phyloP scores from a whole-genome alignment of 108 stramenopile species.

The Epipyxis sp. region DNA sequence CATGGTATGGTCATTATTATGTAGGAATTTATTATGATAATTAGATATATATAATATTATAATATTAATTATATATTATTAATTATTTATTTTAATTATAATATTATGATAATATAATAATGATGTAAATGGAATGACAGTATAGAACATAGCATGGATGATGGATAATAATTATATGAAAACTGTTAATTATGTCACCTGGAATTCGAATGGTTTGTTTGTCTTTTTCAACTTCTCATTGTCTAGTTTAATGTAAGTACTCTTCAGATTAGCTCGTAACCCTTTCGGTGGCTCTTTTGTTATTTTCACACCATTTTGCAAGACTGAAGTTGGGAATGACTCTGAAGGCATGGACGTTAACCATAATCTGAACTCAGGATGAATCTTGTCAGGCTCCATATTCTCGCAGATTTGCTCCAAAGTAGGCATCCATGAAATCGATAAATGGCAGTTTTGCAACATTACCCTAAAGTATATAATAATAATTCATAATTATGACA shows the following conservation, averaged over 20 bases:
- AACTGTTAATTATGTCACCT: too few relatives aligned
- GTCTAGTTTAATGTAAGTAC: slow-evolving; percentile 56
- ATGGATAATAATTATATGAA: too few relatives aligned
- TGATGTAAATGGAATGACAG: too few relatives aligned
- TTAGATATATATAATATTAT: too few relatives aligned
- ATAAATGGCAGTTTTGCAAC: slow-evolving; percentile 44
- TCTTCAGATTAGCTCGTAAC: slow-evolving; percentile 56
- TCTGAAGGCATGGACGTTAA: slow-evolving; percentile 63
- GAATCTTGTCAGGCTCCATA: slow-evolving; percentile 51
- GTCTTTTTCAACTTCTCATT: slow-evolving; percentile 41
- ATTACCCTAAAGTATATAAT: not conserved
- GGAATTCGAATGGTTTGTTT: slow-evolving; percentile 1
- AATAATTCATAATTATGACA: not conserved
- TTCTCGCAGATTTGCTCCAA: slow-evolving; percentile 62
- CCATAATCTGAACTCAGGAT: slow-evolving; percentile 61
- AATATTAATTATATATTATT: too few relatives aligned
- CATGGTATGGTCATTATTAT: too few relatives aligned
- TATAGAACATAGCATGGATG: too few relatives aligned
- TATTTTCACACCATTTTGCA: slow-evolving; percentile 66
- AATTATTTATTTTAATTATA: too few relatives aligned
- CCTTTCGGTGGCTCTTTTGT: slow-evolving; percentile 69
- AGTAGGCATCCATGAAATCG: slow-evolving; percentile 61
- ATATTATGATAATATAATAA: too few relatives aligned
- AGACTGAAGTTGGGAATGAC: slow-evolving; percentile 57
- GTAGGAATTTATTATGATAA: too few relatives aligned